Conservation (phyloP, 768 basidiomycete genomes). For the Zangia roseola region DNA sequence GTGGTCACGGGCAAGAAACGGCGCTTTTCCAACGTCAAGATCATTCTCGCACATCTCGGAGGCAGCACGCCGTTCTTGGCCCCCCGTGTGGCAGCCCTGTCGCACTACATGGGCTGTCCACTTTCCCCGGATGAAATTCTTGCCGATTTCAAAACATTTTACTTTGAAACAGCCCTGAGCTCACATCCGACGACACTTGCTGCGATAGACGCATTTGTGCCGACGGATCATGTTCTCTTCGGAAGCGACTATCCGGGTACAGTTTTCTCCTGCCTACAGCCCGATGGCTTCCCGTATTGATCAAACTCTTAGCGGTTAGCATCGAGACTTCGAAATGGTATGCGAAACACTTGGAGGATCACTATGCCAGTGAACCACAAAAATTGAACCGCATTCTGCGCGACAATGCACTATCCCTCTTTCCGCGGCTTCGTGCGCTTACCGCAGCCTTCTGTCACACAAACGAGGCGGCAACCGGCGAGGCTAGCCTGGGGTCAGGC, state of each 20-base stretch:
- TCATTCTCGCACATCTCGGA: slow-evolving; percentile 76
- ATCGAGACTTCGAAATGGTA: slow-evolving; percentile 59
- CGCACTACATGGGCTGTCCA: slow-evolving; percentile 66
- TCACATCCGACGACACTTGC: slow-evolving; percentile 52
- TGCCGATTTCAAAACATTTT: slow-evolving; percentile 67
- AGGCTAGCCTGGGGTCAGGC: not conserved
- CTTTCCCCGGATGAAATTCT: slow-evolving; percentile 66
- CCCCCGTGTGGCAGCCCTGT: slow-evolving; percentile 65
- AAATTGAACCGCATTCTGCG: slow-evolving; percentile 46
- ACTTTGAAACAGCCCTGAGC: slow-evolving; percentile 71
- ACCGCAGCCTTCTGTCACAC: not conserved
- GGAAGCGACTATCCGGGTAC: slow-evolving; percentile 79
- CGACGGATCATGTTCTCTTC: slow-evolving; percentile 55
- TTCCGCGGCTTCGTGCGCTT: slow-evolving; percentile 36
- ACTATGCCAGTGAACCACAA: slow-evolving; percentile 41
- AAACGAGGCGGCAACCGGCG: not conserved
- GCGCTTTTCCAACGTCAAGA: slow-evolving; percentile 54
- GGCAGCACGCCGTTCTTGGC: slow-evolving; percentile 66
- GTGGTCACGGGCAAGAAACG: slow-evolving; percentile 72
- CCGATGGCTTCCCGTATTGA: not conserved
- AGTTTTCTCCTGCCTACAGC: slow-evolving; percentile 6
- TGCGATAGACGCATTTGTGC: slow-evolving; percentile 51
- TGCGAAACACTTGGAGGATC: slow-evolving; percentile 48
- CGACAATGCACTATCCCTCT: slow-evolving; percentile 51
- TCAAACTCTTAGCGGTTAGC: slow-evolving; percentile 49